These are phyloP conservation scores for Acaromyces ingoldii DNA, from an alignment of 1,284 basidiomycete genomes.

Conservation along the genomic window DNA sequence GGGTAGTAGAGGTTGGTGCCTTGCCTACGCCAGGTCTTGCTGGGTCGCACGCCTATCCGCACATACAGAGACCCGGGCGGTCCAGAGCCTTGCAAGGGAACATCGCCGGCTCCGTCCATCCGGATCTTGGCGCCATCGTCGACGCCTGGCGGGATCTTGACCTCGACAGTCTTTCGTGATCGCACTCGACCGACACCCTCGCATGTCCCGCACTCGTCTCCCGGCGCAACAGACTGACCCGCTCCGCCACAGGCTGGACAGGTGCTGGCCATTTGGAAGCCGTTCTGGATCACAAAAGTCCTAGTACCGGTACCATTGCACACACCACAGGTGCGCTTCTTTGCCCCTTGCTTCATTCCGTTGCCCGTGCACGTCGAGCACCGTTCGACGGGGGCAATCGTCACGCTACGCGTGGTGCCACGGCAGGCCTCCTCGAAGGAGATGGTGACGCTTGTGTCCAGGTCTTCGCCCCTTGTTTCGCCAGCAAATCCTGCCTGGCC, in stretches of 20 bases:
- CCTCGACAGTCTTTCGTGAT: slow-evolving; percentile 69
- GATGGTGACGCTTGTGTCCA: slow-evolving; percentile 73
- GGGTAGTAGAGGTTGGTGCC: slow-evolving; percentile 87
- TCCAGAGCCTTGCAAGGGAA: slow-evolving; percentile 65
- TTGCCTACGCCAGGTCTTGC: slow-evolving; percentile 82
- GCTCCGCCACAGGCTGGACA: slow-evolving; percentile 80
- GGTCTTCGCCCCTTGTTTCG: slow-evolving; percentile 71
- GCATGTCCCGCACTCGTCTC: slow-evolving; percentile 74
- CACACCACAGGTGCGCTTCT: slow-evolving; percentile 70
- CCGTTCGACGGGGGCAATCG: slow-evolving; percentile 73
- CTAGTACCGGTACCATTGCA: slow-evolving; percentile 84
- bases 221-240: slow-evolving; percentile 73
- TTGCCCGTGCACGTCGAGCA: slow-evolving; percentile 79
- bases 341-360: slow-evolving; percentile 80
- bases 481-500: slow-evolving; percentile 46
- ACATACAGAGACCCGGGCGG: slow-evolving; percentile 79
- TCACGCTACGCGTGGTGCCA: slow-evolving; percentile 73
- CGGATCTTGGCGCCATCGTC: slow-evolving; percentile 95
- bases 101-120: slow-evolving; percentile 77
- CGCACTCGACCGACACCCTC: slow-evolving; percentile 83
- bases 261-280: slow-evolving; percentile 95
- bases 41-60: slow-evolving; percentile 75
- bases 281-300: slow-evolving; percentile 85
- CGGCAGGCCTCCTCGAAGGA: slow-evolving; percentile 86
- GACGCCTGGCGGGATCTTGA: slow-evolving; percentile 75